Base-by-base conservation (phyloP, 768 basidiomycete species). In the Hygrophoropsis aurantiaca region DNA sequence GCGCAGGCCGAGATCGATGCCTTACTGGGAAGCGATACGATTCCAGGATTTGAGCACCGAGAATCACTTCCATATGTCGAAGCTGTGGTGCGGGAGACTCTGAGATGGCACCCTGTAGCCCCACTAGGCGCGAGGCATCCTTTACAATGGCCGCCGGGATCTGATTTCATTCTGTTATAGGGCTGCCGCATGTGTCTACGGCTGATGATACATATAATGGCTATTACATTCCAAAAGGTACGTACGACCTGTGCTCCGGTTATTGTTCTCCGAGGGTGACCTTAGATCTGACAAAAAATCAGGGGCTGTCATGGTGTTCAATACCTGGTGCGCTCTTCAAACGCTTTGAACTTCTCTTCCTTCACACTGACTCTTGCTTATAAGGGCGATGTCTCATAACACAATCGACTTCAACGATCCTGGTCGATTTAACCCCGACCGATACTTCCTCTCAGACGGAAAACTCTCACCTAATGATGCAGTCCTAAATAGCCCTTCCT, bases 401-500 rank as follows among this genome's bases (percentile, higher is more conserved):
- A 71, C 73, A 43, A 59, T 53, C 3, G 63, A 68, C 34, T 20
- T 18, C 61, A 72, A 74, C 13, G 16, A 36, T 33, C 24, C 21
- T 23, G 8, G 71, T 47, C 53, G 54, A 7, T 83, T 83, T 63
- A 68, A 72, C 20, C 82, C 84, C 6, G 78, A 82, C 50, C 71
- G 83, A 27, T 80, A 10, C 21, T 3, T 85, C 5, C 13, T 1
- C 23, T n/a, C 15, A 34, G 18, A 20, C 26, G 2, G 61, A 18
- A 42, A 35, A 11, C 44, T 64, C 27, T 30, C 27, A 30, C 27
- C 20, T 23, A 9, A 9, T 39, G 19, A 27, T 5, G 18, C 19
- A 25, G 21, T 34, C 52, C 11, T 50, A 16, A 44, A 51, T 11
- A 49, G 58, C n/a, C 56, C 58, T 2, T 49, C 56, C 35, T 64